Evolutionary conservation across 805 yeast species (phyloP).

Genomic region (Starmerella lactis-condensi): DNA sequence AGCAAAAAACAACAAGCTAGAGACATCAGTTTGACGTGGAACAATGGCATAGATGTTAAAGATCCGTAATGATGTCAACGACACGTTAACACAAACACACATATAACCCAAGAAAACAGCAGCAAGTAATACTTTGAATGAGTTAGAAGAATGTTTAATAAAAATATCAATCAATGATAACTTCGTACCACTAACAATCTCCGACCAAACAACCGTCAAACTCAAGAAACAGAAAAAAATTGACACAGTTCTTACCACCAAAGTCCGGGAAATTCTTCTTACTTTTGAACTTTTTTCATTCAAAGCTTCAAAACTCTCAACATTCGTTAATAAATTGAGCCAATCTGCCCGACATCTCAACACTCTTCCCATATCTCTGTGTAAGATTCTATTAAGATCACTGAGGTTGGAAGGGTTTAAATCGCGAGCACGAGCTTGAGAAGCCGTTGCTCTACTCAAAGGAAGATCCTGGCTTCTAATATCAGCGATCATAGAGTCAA

Average conservation of each 20-base stretch:
- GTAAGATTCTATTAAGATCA: slow-evolving; percentile 34
- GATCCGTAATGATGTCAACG: slow-evolving; percentile 47
- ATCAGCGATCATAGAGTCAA: slow-evolving; percentile 36
- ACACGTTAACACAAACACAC: slow-evolving; percentile 46
- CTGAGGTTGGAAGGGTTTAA: slow-evolving; percentile 30
- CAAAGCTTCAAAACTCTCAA: slow-evolving; percentile 40
- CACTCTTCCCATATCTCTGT: slow-evolving; percentile 33
- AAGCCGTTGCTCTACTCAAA: slow-evolving; percentile 9
- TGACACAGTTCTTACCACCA: slow-evolving; percentile 29
- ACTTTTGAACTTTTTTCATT: slow-evolving; percentile 14
- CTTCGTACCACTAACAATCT: slow-evolving; percentile 49
- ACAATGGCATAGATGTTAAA: slow-evolving; percentile 66
- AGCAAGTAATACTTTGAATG: slow-evolving; percentile 26
- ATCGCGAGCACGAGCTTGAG: slow-evolving; percentile 11
- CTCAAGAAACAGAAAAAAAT: slow-evolving; percentile 26
- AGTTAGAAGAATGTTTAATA: slow-evolving; percentile 25
- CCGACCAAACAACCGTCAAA: slow-evolving; percentile 47
- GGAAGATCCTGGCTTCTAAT: slow-evolving; percentile 15
- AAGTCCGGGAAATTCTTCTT: slow-evolving; percentile 33
- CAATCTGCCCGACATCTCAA: slow-evolving; percentile 42
- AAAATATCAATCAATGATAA: slow-evolving; percentile 42
- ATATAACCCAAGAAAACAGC: slow-evolving; percentile 40
- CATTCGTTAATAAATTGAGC: slow-evolving; percentile 30
- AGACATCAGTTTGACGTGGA: slow-evolving; percentile 51
- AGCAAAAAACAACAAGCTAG: slow-evolving; percentile 57